Evolutionary conservation across 768 basidiomycete genomes (phyloP).

Genomic region (Termitomyces sp.): DNA sequence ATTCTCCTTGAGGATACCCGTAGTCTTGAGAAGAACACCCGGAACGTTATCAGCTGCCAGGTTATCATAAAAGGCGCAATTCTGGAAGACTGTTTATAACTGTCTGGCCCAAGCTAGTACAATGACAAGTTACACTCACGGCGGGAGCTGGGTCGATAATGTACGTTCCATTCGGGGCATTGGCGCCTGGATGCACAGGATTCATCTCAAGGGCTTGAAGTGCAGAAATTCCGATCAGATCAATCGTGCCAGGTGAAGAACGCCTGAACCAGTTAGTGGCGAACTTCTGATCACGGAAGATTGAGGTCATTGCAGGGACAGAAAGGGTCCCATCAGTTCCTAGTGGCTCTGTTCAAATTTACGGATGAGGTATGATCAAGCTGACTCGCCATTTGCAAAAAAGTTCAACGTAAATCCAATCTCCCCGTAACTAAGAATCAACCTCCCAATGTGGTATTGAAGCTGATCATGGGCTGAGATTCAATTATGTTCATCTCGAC

Average conservation of each 20-base stretch:
- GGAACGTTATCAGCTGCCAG: conserved; percentile 9
- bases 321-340: conserved; percentile 10
- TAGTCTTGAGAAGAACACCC: conserved; percentile 11
- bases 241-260: conserved; percentile 1
- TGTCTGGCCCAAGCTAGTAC: background rate
- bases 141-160: background rate
- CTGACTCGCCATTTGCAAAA: conserved; percentile 11
- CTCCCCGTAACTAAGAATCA: conserved; percentile 12
- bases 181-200: conserved; percentile 9
- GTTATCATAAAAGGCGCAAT: conserved; percentile 5
- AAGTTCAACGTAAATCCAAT: conserved; percentile 12
- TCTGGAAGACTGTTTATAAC: background rate
- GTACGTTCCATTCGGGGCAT: conserved; percentile 8
- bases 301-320: conserved; percentile 10
- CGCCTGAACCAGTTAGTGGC: conserved; percentile 8
- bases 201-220: background rate
- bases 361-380: background rate
- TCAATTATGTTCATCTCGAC: no score
- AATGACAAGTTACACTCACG: background rate
- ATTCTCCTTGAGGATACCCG: conserved; percentile 10
- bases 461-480: background rate
- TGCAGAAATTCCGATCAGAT: background rate
- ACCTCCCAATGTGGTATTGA: conserved; percentile 11
- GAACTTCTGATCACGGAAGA: conserved; percentile 13
- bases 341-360: background rate